Conservation (phyloP, 768 basidiomycete genomes). For the Hericium alpestre region DNA sequence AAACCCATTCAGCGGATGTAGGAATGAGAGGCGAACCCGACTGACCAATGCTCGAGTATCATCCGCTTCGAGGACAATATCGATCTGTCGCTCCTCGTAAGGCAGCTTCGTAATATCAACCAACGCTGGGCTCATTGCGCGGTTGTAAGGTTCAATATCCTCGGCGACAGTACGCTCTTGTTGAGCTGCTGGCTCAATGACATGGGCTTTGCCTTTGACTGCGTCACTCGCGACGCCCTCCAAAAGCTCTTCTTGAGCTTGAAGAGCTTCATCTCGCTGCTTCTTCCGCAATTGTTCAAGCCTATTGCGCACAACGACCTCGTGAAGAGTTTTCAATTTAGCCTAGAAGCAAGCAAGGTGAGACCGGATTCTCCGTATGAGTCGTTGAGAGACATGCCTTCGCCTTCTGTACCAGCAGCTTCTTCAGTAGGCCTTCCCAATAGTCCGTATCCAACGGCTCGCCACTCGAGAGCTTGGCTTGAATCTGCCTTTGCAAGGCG, state of each 20-base stretch:
- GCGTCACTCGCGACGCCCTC: slow-evolving; percentile 65
- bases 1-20: neutral
- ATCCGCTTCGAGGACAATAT: slow-evolving; percentile 61
- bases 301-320: slow-evolving; percentile 92
- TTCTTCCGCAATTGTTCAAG: slow-evolving; percentile 91
- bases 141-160: slow-evolving; percentile 69
- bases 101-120: slow-evolving; percentile 61
- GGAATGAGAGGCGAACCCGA: neutral
- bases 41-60: slow-evolving; percentile 48
- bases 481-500: slow-evolving; percentile 75
- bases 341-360: slow-evolving; percentile 39
- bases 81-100: slow-evolving; percentile 72
- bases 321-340: slow-evolving; percentile 84
- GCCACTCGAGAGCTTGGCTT: slow-evolving; percentile 79
- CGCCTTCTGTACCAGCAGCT: slow-evolving; percentile 91
- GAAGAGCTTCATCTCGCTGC: slow-evolving; percentile 91
- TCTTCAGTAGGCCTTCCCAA: slow-evolving; percentile 90
- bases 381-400: slow-evolving; percentile 43
- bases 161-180: slow-evolving; percentile 31
- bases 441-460: slow-evolving; percentile 97
- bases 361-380: neutral
- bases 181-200: slow-evolving; percentile 22
- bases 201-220: slow-evolving; percentile 33
- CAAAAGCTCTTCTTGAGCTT: slow-evolving; percentile 83
- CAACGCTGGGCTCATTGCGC: slow-evolving; percentile 77